Evolutionary conservation across 31 red algal species (phyloP), one percentile per base, ranked within the genome.

Genomic region (Asparagopsis taxiformis): DNA sequence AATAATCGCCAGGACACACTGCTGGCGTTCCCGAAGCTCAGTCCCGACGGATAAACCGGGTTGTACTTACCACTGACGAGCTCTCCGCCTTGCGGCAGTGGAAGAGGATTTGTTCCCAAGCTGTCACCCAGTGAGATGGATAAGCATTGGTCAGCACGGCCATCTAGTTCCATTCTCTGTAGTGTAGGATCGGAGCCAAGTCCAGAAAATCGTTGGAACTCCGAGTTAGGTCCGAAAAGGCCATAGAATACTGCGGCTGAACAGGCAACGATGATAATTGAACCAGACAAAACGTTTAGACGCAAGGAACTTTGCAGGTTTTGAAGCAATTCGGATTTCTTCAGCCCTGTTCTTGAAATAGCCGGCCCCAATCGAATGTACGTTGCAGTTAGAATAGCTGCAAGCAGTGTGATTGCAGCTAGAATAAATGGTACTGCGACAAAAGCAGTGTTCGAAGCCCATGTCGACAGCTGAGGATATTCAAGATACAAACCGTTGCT

Each of bases 361-460:
- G 23, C 8, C 25, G 31, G 25, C 24, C 59, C 59, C 20, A 38
- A 20, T 34, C 48, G 24, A 15, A 57, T 9, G 50, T 62, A n/a
- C 19, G 77, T 7, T 17, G 79, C 77, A n/a, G 71, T 28, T 10
- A 71, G 58, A 30, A 31, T 38, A 23, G 70, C 55, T 8, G 55
- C 62, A 33, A 92, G 28, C 0, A 78, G 34, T 0, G 80, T 80
- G 13, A 80, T 62, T 0, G 58, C 55, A 10, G 62, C 80, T 2
- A 92, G 55, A 32, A 92, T 59, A 62, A 92, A 92, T n/a, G 89
- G 89, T 3, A 85, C 31, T 15, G 89, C 89, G 22, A 92, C 63
- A 44, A 92, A 92, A 4, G 59, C 62, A n/a, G 89, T 53, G 65
- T 71, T 81, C 8, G 89, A 92, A 1, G 31, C 50, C 68, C 74